Evolutionary conservation across 2,329 filamentous ascomycete species (phyloP).

Genomic region (Botrytis porri): DNA sequence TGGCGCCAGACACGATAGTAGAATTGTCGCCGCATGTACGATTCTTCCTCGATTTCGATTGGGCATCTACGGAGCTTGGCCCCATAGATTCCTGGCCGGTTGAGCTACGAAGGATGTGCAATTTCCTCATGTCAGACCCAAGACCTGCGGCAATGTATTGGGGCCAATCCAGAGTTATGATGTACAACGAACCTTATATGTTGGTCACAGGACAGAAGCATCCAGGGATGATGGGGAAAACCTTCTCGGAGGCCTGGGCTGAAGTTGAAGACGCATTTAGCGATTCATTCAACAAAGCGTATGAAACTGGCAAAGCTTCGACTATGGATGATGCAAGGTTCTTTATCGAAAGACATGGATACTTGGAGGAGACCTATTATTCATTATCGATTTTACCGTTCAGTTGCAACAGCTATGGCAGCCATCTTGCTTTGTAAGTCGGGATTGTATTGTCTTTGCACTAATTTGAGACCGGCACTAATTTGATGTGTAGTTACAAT

Average conservation of each 20-base stretch:
- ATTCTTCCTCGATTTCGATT: conserved; percentile 41
- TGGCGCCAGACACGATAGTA: conserved; percentile 21
- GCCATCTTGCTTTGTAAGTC: conserved; percentile 29
- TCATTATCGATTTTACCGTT: conserved; percentile 31
- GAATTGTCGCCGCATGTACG: conserved; percentile 29
- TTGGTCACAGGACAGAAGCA: conserved; percentile 73
- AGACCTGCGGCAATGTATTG: conserved; percentile 77
- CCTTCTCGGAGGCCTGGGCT: conserved; percentile 43
- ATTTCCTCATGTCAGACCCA: conserved; percentile 77
- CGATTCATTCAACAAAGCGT: conserved; percentile 34
- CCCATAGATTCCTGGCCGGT: conserved; percentile 52
- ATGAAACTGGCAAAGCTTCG: conserved; percentile 31
- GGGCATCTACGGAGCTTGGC: conserved; percentile 41
- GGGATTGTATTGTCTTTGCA: neutral
- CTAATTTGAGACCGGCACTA: neutral
- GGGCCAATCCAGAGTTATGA: conserved; percentile 65
- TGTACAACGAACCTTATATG: conserved; percentile 72
- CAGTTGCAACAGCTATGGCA: conserved; percentile 18
- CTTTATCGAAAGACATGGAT: conserved; percentile 39
- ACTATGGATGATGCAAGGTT: conserved; percentile 34
- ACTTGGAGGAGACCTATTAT: conserved; percentile 41
- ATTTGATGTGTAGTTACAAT: conserved; percentile 44
- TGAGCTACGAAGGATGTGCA: conserved; percentile 74
- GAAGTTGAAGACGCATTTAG: conserved; percentile 39
- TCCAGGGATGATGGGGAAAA: conserved; percentile 61